Percentiles rank a stretch among this genome's conserved stretches.
phyloP scores from a whole-genome alignment of 2,329 filamentous ascomycete genomes.

The Lecanosticta acicola region DNA sequence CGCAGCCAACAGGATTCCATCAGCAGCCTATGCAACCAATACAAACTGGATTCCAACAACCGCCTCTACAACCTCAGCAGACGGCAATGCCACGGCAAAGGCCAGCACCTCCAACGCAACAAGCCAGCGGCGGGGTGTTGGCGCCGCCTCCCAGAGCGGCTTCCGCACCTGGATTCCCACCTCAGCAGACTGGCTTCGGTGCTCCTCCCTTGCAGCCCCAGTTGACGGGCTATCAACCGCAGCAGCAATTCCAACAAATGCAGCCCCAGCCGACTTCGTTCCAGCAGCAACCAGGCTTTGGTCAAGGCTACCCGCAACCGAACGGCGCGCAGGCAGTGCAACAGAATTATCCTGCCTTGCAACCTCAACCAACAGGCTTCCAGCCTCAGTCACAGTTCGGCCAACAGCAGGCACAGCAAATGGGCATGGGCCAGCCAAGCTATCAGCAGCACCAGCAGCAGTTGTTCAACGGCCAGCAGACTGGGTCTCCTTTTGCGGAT shows the following conservation, averaged over 20 bases:
- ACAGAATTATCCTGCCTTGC: slow-evolving; percentile 29
- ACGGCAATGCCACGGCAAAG: slow-evolving; percentile 54
- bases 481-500: slow-evolving; percentile 51
- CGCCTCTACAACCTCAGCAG: slow-evolving; percentile 32
- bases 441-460: slow-evolving; percentile 52
- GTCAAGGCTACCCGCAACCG: slow-evolving; percentile 37
- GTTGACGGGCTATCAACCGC: slow-evolving; percentile 64
- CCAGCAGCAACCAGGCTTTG: slow-evolving; percentile 17
- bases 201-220: slow-evolving; percentile 75
- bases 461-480: slow-evolving; percentile 43
- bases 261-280: slow-evolving; percentile 37
- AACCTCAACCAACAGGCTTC: slow-evolving; percentile 56
- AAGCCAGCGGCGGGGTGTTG: slow-evolving; percentile 55
- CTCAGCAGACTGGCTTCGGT: slow-evolving; percentile 59
- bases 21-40: slow-evolving; percentile 17
- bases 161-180: slow-evolving; percentile 68
- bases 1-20: slow-evolving; percentile 34
- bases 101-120: slow-evolving; percentile 61
- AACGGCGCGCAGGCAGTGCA: slow-evolving; percentile 30
- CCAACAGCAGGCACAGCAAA: slow-evolving; percentile 15
- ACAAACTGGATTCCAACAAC: slow-evolving; percentile 20
- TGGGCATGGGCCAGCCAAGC: slow-evolving; percentile 27
- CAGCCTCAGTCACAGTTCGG: slow-evolving; percentile 18
- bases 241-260: slow-evolving; percentile 35
- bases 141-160: slow-evolving; percentile 75